Conservation (phyloP, 805 yeast genomes). For the Kurtzmaniella fragi region DNA sequence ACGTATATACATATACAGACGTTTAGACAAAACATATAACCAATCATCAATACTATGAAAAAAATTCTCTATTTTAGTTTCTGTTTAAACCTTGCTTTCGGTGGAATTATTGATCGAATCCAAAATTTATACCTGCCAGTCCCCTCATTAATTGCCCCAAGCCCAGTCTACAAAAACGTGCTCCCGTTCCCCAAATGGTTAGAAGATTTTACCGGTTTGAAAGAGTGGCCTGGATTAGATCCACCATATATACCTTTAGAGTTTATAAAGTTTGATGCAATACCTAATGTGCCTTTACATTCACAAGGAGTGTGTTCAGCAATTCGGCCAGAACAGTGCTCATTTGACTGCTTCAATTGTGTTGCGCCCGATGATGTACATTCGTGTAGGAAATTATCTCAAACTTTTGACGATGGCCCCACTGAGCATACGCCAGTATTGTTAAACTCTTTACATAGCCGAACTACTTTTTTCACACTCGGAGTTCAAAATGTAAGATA, state of each 20-base stretch:
- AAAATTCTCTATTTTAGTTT: too few species aligned
- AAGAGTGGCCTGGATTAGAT: conserved; percentile 76
- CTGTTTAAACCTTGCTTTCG: too few species aligned
- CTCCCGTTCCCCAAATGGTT: conserved; percentile 79
- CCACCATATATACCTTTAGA: conserved; percentile 87
- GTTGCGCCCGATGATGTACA: conserved; percentile 68
- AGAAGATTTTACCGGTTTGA: conserved; percentile 63
- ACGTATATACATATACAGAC: too few species aligned
- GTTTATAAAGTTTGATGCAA: conserved; percentile 51
- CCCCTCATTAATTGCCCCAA: background rate
- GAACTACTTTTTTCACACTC: conserved; percentile 77
- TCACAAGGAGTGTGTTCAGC: conserved; percentile 55
- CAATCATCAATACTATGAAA: too few species aligned
- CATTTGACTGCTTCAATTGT: conserved; percentile 84
- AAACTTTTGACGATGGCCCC: conserved; percentile 96
- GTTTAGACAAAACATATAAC: too few species aligned
- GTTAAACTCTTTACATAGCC: conserved; percentile 43
- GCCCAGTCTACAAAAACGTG: background rate
- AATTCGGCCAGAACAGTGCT: conserved; percentile 42
- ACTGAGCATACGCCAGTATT: conserved; percentile 62
- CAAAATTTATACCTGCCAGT: background rate
- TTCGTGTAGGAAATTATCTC: conserved; percentile 71
- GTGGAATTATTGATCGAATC: too few species aligned
- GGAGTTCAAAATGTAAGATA: conserved; percentile 75
- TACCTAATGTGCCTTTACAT: conserved; percentile 47